Base-by-base conservation (phyloP, 2,329 filamentous ascomycete genomes). In the Aspergillus phoenicis region DNA sequence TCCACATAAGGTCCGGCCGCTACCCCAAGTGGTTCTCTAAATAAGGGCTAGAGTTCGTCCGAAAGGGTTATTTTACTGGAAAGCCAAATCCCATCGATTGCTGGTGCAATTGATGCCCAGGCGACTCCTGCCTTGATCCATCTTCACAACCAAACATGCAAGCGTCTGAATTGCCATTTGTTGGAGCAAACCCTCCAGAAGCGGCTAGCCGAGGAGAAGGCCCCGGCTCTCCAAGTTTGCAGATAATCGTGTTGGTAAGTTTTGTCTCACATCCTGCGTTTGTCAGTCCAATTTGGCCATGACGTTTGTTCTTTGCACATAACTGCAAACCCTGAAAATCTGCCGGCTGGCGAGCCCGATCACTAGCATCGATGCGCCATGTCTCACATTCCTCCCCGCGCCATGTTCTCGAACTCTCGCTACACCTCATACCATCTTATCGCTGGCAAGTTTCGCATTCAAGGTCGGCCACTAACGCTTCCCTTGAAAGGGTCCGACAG, bases 221-320 rank as follows among this genome's bases (percentile, higher is more conserved):
- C 11, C 33, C 8, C 11, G 20, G 36, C 7, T 8, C 54, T 30
- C 26, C 47, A 20, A 61, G 57, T 13, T 11, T 92, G 77, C 89
- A 92, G 77, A 87, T 92, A 51, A 91, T 91, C 78, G 82, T 92
- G 61, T 76, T 92, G 81, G 89, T 92, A 80, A 81, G 88, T 84
- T 58, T 59, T 57, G 39, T 54, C 36, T 60, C 57, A 60, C 47
- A 51, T 59, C 39, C 57, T 56, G 60, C 39, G 36, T 60, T 49
- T 20, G 10, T 48, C 28, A 24, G n/a, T 39, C 41, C 28, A 26
- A 20, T n/a, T n/a, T 43, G 24, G 24, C 11, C 24, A 22, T 39
- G 47, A 33, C 7, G 52, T 59, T 59, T 3, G 26, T 49, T 17
- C 41, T 28, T 57, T 30, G 54, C 20, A 33, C 57, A 36, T 57